phyloP scores from a whole-genome alignment of 2,329 filamentous ascomycete genomes.

The Cadophora malorum region DNA sequence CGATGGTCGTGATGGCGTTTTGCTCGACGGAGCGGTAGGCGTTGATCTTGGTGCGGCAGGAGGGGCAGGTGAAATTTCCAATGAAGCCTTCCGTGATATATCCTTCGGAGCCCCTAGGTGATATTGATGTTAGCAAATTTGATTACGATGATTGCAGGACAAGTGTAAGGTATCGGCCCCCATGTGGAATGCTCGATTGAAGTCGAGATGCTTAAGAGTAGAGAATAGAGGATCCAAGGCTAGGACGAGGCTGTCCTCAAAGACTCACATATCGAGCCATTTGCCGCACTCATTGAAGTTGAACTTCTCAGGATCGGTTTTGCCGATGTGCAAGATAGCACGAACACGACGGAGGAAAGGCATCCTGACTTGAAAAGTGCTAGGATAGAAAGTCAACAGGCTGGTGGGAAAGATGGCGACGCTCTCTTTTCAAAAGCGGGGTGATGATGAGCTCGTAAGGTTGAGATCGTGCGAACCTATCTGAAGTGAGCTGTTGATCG shows the following conservation, averaged over 20 bases:
- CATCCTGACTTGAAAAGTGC: constrained; percentile 6
- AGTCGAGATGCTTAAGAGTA: not conserved
- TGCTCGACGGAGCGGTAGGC: constrained; percentile 21
- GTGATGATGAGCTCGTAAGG: constrained; percentile 8
- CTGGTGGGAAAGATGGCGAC: not conserved
- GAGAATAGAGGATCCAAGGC: not conserved
- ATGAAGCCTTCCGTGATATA: constrained; percentile 22
- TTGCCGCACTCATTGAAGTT: constrained; percentile 13
- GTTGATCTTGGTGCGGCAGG: constrained; percentile 14
- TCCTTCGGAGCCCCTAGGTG: constrained; percentile 17
- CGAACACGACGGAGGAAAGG: constrained; percentile 15
- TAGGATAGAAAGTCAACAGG: not conserved
- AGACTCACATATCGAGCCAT: constrained; percentile 18
- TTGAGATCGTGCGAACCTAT: not conserved
- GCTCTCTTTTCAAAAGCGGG: not conserved
- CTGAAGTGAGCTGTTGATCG: not conserved
- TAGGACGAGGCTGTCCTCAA: not conserved
- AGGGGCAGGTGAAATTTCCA: constrained; percentile 11
- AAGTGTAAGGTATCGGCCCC: not conserved
- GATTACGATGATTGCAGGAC: not conserved
- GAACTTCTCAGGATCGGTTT: constrained; percentile 7
- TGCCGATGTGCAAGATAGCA: constrained; percentile 10
- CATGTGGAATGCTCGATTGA: not conserved
- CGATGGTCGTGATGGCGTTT: not conserved
- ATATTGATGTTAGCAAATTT: not conserved